phyloP scores from a whole-genome alignment of 169 alveolate genomes.

The Cryptosporidium canis region DNA sequence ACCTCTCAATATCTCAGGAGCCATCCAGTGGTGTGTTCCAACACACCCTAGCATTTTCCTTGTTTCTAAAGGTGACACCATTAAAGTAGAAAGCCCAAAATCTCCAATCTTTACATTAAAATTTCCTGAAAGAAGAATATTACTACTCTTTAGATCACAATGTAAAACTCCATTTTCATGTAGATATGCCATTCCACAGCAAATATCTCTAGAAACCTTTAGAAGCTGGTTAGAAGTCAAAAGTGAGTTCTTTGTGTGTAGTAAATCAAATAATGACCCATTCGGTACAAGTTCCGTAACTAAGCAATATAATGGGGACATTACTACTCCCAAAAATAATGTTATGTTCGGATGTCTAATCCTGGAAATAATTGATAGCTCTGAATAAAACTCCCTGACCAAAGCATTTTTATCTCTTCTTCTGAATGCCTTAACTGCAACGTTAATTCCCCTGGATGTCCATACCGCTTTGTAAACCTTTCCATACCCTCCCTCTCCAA shows the following conservation, averaged over 20 bases:
- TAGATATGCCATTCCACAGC: slow-evolving; percentile 82
- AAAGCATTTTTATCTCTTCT: slow-evolving; percentile 73
- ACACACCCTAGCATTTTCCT: slow-evolving; percentile 79
- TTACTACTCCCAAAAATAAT: slow-evolving; percentile 83
- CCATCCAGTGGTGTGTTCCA: slow-evolving; percentile 90
- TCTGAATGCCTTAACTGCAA: slow-evolving; percentile 79
- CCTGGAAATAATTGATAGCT: slow-evolving; percentile 79
- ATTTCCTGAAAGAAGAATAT: slow-evolving; percentile 82
- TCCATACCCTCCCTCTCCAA: slow-evolving; percentile 89
- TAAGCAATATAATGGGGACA: slow-evolving; percentile 80
- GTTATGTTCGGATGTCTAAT: slow-evolving; percentile 86
- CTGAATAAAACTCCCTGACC: slow-evolving; percentile 81
- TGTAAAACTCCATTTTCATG: slow-evolving; percentile 86
- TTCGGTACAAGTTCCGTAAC: slow-evolving; percentile 83
- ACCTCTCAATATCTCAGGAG: slow-evolving; percentile 86
- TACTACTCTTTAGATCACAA: slow-evolving; percentile 85
- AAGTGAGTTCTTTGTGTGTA: slow-evolving; percentile 75
- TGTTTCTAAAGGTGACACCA: slow-evolving; percentile 74
- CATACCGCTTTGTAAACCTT: slow-evolving; percentile 83
- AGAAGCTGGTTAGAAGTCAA: slow-evolving; percentile 74
- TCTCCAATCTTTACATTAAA: slow-evolving; percentile 88
- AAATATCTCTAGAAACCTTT: slow-evolving; percentile 81
- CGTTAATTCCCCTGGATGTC: slow-evolving; percentile 78
- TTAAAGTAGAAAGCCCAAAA: slow-evolving; percentile 83
- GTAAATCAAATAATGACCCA: slow-evolving; percentile 82